phyloP scores from a whole-genome alignment of 2,329 filamentous ascomycete genomes.

The Aspergillus niger region DNA sequence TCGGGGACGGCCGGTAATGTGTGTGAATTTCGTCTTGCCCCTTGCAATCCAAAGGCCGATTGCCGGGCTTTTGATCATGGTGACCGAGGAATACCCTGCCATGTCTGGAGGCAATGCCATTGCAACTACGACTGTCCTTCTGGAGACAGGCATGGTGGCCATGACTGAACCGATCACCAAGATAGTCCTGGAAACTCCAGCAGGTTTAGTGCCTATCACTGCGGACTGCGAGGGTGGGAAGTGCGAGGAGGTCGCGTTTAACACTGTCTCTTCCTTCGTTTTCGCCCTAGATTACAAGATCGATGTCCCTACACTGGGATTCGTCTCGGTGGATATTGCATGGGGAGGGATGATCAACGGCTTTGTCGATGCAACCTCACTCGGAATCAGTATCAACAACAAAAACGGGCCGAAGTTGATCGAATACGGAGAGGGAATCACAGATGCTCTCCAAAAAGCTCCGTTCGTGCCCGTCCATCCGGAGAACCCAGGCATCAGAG shows the following conservation, averaged over 20 bases:
- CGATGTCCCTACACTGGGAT: conserved; percentile 45
- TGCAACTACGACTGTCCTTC: conserved; percentile 45
- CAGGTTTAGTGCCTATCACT: conserved; percentile 44
- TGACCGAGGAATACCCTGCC: conserved; percentile 48
- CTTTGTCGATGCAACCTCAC: conserved; percentile 47
- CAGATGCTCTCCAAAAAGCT: too few species aligned
- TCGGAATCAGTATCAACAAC: too few species aligned
- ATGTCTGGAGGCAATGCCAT: conserved; percentile 52
- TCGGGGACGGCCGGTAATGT: conserved; percentile 44
- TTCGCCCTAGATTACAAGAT: conserved; percentile 36
- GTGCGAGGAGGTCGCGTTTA: conserved; percentile 47
- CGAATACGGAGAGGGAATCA: too few species aligned
- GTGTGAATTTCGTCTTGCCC: conserved; percentile 45
- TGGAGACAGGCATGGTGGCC: conserved; percentile 51
- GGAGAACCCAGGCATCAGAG: too few species aligned
- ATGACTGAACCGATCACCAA: conserved; percentile 49
- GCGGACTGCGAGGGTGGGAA: conserved; percentile 47
- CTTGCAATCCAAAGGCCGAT: conserved; percentile 49
- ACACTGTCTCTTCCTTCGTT: conserved; percentile 50
- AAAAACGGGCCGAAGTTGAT: too few species aligned
- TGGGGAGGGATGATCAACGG: conserved; percentile 50
- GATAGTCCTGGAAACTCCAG: conserved; percentile 47
- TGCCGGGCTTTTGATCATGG: conserved; percentile 50
- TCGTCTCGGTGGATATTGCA: conserved; percentile 47
- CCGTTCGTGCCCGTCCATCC: too few species aligned